A percentile compares a stretch with the other conserved stretches of the same genome.
Conservation (phyloP, 2,329 filamentous ascomycete species). For the Venturiaceae sp. region DNA sequence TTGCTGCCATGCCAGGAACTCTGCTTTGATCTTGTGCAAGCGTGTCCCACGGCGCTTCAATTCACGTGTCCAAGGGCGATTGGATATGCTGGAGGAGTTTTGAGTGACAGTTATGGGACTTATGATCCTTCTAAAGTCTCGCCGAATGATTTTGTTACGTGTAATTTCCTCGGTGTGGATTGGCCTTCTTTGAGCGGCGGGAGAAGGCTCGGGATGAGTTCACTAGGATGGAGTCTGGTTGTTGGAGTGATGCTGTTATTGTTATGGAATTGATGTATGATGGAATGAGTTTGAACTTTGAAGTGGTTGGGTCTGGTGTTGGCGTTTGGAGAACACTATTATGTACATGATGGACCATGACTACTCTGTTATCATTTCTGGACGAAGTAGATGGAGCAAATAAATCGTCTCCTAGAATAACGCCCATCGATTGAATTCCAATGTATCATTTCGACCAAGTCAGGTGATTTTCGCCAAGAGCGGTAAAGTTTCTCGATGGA, state of each 20-base stretch:
- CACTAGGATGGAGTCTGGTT: not conserved
- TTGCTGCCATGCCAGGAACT: slow-evolving; percentile 79
- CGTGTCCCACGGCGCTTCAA: slow-evolving; percentile 65
- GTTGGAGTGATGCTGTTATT: not conserved
- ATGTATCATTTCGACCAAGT: too few relatives aligned
- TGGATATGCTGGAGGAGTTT: not conserved
- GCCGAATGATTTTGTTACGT: not conserved
- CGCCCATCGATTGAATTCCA: too few relatives aligned
- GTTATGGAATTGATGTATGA: too few relatives aligned
- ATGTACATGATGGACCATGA: too few relatives aligned
- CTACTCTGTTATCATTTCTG: too few relatives aligned
- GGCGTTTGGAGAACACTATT: too few relatives aligned
- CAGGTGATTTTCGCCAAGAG: not conserved
- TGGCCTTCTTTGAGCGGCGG: slow-evolving; percentile 3
- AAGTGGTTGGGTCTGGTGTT: too few relatives aligned
- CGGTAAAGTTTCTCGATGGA: not conserved
- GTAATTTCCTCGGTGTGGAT: slow-evolving; percentile 8
- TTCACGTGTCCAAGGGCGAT: slow-evolving; percentile 59
- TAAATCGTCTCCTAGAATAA: too few relatives aligned
- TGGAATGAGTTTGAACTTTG: too few relatives aligned
- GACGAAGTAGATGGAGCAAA: too few relatives aligned
- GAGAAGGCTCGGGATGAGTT: not conserved
- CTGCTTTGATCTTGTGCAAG: slow-evolving; percentile 77
- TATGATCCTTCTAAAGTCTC: not conserved
- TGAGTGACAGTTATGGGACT: slow-evolving; percentile 2